phyloP scores from a whole-genome alignment of 192 early-diverging fungal species.

The Coemansia javaensis region DNA sequence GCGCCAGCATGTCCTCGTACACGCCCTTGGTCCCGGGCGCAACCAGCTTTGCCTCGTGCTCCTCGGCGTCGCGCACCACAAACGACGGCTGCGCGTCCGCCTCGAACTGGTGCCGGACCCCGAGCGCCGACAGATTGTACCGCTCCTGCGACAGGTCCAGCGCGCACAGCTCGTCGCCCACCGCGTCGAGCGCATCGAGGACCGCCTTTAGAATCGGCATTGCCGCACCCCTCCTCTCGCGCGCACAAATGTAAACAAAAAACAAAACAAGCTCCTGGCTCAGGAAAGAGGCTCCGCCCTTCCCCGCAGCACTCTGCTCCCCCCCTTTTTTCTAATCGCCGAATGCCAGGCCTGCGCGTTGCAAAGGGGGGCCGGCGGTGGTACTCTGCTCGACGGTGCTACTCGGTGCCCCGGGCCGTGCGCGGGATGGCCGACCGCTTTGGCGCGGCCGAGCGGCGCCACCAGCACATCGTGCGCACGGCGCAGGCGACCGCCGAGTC shows the following conservation, averaged over 20 bases:
- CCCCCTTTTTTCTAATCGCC: too few relatives aligned
- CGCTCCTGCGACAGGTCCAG: slow-evolving; percentile 38
- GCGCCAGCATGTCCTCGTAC: slow-evolving; percentile 50
- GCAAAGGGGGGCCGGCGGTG: too few relatives aligned
- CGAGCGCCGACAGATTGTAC: slow-evolving; percentile 35
- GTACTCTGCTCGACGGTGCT: background rate
- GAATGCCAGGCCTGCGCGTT: background rate
- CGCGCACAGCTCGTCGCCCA: slow-evolving; percentile 38
- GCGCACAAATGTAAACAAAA: background rate
- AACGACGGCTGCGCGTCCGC: slow-evolving; percentile 32
- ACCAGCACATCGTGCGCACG: slow-evolving; percentile 44
- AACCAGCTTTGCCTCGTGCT: slow-evolving; percentile 46
- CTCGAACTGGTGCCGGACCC: slow-evolving; percentile 40
- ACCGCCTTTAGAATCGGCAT: slow-evolving; percentile 37
- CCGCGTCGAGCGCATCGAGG: slow-evolving; percentile 28
- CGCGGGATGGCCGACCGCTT: slow-evolving; percentile 62
- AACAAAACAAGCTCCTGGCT: background rate
- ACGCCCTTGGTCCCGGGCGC: slow-evolving; percentile 49
- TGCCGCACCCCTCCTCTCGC: too few relatives aligned
- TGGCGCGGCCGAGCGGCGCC: slow-evolving; percentile 43
- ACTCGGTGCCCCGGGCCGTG: slow-evolving; percentile 45
- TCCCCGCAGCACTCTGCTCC: too few relatives aligned
- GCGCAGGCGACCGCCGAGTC: slow-evolving; percentile 37
- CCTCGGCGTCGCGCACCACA: slow-evolving; percentile 36
- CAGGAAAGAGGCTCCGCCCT: too few relatives aligned